phyloP scores from a whole-genome alignment of 1,284 basidiomycete genomes.

The Naganishia cerealis region DNA sequence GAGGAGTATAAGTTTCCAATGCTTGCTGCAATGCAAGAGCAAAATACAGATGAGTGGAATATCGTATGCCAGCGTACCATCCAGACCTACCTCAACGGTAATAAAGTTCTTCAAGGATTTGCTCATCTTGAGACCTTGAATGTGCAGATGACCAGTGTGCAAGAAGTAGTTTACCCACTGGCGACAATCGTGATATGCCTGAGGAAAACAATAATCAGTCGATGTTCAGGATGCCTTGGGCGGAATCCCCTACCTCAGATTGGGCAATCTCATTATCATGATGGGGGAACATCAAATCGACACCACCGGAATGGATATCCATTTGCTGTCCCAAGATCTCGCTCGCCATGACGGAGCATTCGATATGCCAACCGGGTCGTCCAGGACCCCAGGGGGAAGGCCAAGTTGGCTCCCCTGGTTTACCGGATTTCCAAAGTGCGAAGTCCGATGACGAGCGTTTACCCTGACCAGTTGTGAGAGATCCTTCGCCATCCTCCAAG shows the following conservation, averaged over 20 bases:
- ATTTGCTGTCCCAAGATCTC: constrained; percentile 87
- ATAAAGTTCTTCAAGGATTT: constrained; percentile 99
- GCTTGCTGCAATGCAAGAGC: constrained; percentile 66
- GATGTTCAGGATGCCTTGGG: background rate
- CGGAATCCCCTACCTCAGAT: constrained; percentile 67
- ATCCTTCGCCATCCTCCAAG: constrained; percentile 89
- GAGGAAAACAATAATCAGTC: constrained; percentile 3
- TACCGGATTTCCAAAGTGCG: constrained; percentile 96
- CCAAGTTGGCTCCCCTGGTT: constrained; percentile 98
- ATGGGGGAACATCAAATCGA: constrained; percentile 96
- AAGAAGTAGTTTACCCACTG: constrained; percentile 99
- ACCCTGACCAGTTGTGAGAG: constrained; percentile 65
- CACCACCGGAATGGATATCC: constrained; percentile 97
- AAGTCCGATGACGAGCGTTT: constrained; percentile 72
- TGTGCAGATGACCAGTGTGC: constrained; percentile 97
- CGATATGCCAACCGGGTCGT: constrained; percentile 99
- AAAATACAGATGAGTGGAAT: constrained; percentile 27
- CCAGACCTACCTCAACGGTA: constrained; percentile 80
- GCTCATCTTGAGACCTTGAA: constrained; percentile 98
- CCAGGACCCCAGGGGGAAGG: constrained; percentile 93
- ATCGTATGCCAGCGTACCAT: constrained; percentile 17
- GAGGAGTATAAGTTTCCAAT: constrained; percentile 76
- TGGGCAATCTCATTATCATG: constrained; percentile 99
- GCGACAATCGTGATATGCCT: constrained; percentile 88
- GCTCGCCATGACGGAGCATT: constrained; percentile 98